Evolutionary conservation across 164 flowering plant species (phyloP), one percentile per base, ranked within the genome.

Genomic region (Malania oleifera): DNA sequence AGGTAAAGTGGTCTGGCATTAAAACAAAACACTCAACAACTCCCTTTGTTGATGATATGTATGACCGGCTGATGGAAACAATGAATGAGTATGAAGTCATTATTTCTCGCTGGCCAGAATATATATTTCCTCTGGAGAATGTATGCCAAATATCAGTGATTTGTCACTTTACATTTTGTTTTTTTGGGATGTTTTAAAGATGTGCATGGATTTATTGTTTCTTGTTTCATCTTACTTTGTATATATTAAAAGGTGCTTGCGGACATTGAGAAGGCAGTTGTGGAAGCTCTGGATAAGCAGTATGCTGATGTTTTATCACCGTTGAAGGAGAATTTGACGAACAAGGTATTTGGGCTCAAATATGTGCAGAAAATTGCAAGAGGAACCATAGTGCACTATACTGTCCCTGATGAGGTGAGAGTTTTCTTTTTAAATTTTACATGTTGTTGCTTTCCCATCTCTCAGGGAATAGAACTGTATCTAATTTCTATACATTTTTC

Each of bases 1-100:
- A 91, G 98, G 81, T 91, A 1, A 91, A 86, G 67, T 91, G 98
- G 98, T 82, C 95, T 7, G 98, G 96, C 45, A 92, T 89, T n/a
- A 77, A 73, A 58, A 91, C 98, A 39, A 90, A 83, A 46, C 86
- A 91, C 67, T 79, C 84, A 35, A 91, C 96, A 7, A 91, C 98
- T 66, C 98, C 98, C 14, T 91, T 91, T 77, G 75, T 85, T 48
- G 98, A 89, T 70, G 98, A 83, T 10, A 85, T 88, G 89, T 91
- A 91, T 73, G 93, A 87, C 5, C 81, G 92, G n/a, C 64, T 91
- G 63, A 80, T 67, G 55, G 95, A 87, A 48, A 89, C 86, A 24
- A 43, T 91, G 71, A 81, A 68, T 44, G 84, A 89, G 55, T 91
- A 91, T 70, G 95, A 87, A 54, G 72, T 80, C 72, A 87, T 91